Evolutionary conservation across 306 rosid genomes (phyloP).

Genomic region (Quercus robur): DNA sequence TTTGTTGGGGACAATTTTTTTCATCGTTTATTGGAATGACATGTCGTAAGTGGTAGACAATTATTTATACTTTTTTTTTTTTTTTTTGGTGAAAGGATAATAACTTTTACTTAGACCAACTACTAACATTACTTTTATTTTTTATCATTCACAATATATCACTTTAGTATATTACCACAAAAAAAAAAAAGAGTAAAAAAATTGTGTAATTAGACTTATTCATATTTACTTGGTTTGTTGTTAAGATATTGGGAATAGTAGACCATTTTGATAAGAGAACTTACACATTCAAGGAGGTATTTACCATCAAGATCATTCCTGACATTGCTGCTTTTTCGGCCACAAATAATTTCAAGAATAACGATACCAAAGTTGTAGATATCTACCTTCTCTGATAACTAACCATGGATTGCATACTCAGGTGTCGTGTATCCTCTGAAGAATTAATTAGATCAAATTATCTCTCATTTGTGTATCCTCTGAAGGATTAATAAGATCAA

Average conservation of each 20-base stretch:
- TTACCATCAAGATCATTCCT: conserved; percentile 40
- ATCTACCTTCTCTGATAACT: conserved; percentile 63
- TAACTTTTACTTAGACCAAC: too few relatives aligned
- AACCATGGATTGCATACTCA: conserved; percentile 69
- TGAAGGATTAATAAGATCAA: too few relatives aligned
- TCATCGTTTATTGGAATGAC: too few relatives aligned
- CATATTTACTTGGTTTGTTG: neutral
- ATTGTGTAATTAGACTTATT: too few relatives aligned
- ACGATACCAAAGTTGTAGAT: conserved; percentile 68
- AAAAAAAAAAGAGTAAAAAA: too few relatives aligned
- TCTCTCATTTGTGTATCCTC: neutral
- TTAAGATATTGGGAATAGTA: neutral
- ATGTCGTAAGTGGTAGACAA: too few relatives aligned
- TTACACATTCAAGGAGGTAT: conserved; percentile 61
- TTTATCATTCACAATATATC: too few relatives aligned
- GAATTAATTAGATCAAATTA: neutral
- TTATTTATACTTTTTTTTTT: too few relatives aligned
- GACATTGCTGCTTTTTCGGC: conserved; percentile 48
- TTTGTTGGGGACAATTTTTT: too few relatives aligned
- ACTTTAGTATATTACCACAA: too few relatives aligned
- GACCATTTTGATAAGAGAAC: neutral
- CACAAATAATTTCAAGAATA: conserved; percentile 61
- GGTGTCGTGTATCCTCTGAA: conserved; percentile 70
- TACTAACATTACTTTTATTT: too few relatives aligned
- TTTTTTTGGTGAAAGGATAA: too few relatives aligned